Conservation (phyloP, 495 filamentous ascomycete genomes). For the Tuber brumale region DNA sequence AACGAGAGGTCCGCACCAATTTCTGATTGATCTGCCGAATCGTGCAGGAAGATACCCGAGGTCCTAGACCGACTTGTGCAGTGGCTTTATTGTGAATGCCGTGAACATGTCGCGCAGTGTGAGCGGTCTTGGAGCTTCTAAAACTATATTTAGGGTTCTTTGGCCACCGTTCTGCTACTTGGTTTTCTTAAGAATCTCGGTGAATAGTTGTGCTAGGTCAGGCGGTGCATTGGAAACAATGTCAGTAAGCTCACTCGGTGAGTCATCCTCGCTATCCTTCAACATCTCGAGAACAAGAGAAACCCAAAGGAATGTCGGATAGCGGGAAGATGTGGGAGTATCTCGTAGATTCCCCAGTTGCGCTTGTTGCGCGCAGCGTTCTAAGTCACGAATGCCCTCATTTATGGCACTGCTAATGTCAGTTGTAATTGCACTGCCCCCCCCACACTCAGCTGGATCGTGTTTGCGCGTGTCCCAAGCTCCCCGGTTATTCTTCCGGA, state of each 20-base stretch:
- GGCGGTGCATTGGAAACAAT: constrained; percentile 33
- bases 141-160: constrained; percentile 44
- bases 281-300: constrained; percentile 33
- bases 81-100: constrained; percentile 42
- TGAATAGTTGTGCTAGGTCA: constrained; percentile 39
- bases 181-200: constrained; percentile 40
- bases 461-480: constrained; percentile 32
- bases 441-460: constrained; percentile 44
- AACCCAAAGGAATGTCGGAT: too few relatives aligned
- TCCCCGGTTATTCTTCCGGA: constrained; percentile 43
- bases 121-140: constrained; percentile 43
- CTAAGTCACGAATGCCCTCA: constrained; percentile 40
- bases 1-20: constrained; percentile 45
- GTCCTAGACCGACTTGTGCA: constrained; percentile 34
- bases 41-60: constrained; percentile 17
- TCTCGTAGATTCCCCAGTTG: constrained; percentile 23
- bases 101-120: constrained; percentile 44
- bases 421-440: constrained; percentile 39
- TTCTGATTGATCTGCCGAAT: constrained; percentile 39
- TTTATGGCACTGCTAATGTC: constrained; percentile 46
- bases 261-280: background rate
- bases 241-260: constrained; percentile 29
- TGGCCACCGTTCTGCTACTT: constrained; percentile 20
- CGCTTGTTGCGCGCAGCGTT: constrained; percentile 11
- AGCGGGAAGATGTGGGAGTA: constrained; percentile 34